Evolutionary conservation across 129 eudicot species (phyloP).

Genomic region (Pseudognaphalium luteoalbum): DNA sequence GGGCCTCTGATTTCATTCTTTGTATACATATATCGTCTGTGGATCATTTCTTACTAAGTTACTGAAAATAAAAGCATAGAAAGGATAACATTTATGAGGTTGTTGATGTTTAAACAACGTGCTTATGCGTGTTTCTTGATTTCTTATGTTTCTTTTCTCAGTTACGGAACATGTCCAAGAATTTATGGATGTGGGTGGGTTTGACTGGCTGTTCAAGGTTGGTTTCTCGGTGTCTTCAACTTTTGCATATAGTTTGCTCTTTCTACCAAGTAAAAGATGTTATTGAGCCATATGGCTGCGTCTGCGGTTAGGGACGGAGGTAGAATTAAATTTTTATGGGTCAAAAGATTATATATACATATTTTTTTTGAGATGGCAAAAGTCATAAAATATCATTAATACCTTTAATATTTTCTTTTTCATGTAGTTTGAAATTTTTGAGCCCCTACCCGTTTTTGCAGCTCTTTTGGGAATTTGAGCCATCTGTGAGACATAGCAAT

Average conservation of each 20-base stretch:
- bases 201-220: constrained; percentile 22
- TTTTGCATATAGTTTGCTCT: constrained; percentile 13
- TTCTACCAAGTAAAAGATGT: too few relatives aligned
- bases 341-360: too few relatives aligned
- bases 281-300: too few relatives aligned
- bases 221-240: constrained; percentile 13
- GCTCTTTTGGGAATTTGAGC: too few relatives aligned
- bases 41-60: not conserved
- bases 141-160: not conserved
- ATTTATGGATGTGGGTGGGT: constrained; percentile 14
- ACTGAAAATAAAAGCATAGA: not conserved
- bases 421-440: too few relatives aligned
- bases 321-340: too few relatives aligned
- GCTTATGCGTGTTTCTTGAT: constrained; percentile 1
- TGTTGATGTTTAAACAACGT: not conserved
- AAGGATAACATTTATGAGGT: not conserved
- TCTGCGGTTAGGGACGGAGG: too few relatives aligned
- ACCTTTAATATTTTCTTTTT: too few relatives aligned
- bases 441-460: too few relatives aligned
- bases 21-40: not conserved
- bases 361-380: too few relatives aligned
- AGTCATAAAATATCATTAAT: too few relatives aligned
- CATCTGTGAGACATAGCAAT: too few relatives aligned
- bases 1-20: not conserved
- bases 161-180: constrained; percentile 18